Conservation (phyloP, 805 yeast genomes). For the Yamadazyma akitaensis region DNA sequence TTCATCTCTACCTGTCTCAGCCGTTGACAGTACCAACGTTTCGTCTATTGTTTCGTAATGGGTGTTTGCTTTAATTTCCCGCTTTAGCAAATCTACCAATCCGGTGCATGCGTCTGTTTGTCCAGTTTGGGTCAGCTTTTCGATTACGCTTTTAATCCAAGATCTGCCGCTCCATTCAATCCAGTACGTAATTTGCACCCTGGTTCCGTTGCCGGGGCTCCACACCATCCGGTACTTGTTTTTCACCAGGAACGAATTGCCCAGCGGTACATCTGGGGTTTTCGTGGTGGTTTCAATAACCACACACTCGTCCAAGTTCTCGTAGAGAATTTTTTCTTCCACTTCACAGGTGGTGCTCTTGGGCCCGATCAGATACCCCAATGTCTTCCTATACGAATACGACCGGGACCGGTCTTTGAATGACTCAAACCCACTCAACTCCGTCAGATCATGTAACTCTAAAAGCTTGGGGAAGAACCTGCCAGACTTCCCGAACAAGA, state of each 20-base stretch:
- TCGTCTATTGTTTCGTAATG: background rate
- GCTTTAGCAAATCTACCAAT: conserved; percentile 38
- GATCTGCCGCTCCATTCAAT: conserved; percentile 88
- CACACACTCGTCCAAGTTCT: conserved; percentile 53
- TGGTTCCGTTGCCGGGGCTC: conserved; percentile 62
- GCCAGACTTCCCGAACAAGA: conserved; percentile 54
- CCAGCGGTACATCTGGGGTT: conserved; percentile 96
- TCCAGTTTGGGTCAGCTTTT: conserved; percentile 78
- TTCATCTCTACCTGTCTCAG: no score
- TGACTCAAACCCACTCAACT: conserved; percentile 36
- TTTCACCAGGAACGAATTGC: conserved; percentile 70
- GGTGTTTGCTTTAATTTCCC: conserved; percentile 20
- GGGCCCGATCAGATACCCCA: conserved; percentile 86
- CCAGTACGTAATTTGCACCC: conserved; percentile 62
- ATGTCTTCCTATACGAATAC: conserved; percentile 68
- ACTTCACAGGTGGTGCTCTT: conserved; percentile 78
- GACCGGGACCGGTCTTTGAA: conserved; percentile 34
- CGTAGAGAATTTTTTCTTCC: conserved; percentile 54
- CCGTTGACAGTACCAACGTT: background rate
- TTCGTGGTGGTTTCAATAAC: conserved; percentile 59
- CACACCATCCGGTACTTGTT: conserved; percentile 74
- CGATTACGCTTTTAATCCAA: conserved; percentile 89
- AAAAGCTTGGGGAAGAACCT: conserved; percentile 35
- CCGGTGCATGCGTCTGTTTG: conserved; percentile 62
- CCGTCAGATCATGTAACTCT: conserved; percentile 46